Conservation (phyloP, 441 rosid genomes). For the California macrophylla region DNA sequence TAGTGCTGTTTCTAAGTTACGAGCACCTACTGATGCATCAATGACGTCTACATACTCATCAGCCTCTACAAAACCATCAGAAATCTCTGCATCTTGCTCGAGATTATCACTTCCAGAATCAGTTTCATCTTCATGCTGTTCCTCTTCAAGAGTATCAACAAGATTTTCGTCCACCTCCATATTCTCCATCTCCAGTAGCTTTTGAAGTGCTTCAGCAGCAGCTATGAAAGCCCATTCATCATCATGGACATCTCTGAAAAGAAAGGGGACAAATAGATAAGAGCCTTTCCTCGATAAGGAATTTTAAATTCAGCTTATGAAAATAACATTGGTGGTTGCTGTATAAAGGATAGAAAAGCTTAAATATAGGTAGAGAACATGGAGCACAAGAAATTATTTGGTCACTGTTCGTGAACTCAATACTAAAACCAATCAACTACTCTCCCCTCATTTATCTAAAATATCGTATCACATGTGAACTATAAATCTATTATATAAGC, state of each 20-base stretch:
- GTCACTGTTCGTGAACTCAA: neutral
- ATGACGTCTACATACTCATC: slow-evolving; percentile 16
- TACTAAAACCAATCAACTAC: too few species aligned
- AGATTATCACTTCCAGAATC: slow-evolving; percentile 21
- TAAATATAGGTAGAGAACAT: neutral
- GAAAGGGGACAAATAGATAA: neutral
- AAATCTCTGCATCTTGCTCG: slow-evolving; percentile 16
- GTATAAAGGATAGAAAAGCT: neutral
- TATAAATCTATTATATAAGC: neutral
- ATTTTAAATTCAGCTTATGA: neutral
- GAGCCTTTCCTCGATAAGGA: neutral
- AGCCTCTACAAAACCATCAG: slow-evolving; percentile 16
- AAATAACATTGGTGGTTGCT: neutral
- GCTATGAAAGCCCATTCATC: slow-evolving; percentile 33
- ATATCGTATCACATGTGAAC: neutral
- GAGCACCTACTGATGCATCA: slow-evolving; percentile 16
- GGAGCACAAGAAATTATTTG: neutral
- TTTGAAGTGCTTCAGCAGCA: slow-evolving; percentile 35
- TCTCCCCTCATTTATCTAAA: neutral
- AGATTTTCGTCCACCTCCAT: slow-evolving; percentile 12
- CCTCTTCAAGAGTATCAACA: slow-evolving; percentile 14
- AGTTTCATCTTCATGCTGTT: slow-evolving; percentile 17
- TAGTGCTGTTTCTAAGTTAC: slow-evolving; percentile 4
- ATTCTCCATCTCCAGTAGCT: slow-evolving; percentile 30
- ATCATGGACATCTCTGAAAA: slow-evolving; percentile 27